Percentiles rank a stretch among this genome's conserved stretches.
phyloP scores from a whole-genome alignment of 1,139 yeast genomes.

The Trichomonascaceae sp. region DNA sequence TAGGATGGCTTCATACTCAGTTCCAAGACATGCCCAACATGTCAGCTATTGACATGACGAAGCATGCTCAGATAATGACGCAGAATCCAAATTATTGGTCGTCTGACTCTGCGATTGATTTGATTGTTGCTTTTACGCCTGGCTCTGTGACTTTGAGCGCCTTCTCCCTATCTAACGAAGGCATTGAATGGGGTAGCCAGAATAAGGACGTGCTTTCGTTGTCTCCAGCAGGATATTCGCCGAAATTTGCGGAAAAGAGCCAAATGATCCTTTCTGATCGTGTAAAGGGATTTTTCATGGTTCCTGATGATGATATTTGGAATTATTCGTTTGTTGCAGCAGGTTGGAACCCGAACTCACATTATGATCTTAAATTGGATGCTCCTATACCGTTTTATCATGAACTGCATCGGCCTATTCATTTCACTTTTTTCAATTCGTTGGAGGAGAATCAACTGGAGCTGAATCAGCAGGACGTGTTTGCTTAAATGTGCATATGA shows the following conservation, averaged over 20 bases:
- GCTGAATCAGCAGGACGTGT: conserved; percentile 68
- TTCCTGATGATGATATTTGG: conserved; percentile 85
- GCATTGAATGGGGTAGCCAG: conserved; percentile 68
- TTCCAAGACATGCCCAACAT: conserved; percentile 53
- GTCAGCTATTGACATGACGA: conserved; percentile 66
- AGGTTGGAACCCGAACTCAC: conserved; percentile 59
- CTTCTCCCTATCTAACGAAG: conserved; percentile 54
- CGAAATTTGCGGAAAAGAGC: conserved; percentile 53
- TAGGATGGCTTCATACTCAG: conserved; percentile 57
- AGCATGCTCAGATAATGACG: conserved; percentile 45
- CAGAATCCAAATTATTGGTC: conserved; percentile 31
- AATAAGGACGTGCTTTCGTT: conserved; percentile 47
- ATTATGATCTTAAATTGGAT: conserved; percentile 66
- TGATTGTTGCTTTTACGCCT: conserved; percentile 69
- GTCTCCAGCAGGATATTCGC: conserved; percentile 58
- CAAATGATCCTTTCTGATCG: conserved; percentile 74
- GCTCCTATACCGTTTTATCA: conserved; percentile 78
- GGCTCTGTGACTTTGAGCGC: conserved; percentile 81
- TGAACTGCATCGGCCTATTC: conserved; percentile 82
- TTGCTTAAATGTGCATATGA: conserved; percentile 37
- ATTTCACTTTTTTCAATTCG: conserved; percentile 69
- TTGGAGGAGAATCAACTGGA: conserved; percentile 57
- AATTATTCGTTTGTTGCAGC: conserved; percentile 87
- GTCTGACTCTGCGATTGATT: conserved; percentile 42
- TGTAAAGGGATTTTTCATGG: conserved; percentile 75